A percentile compares a stretch with the other conserved stretches of the same genome.
Conservation (phyloP, 805 yeast genomes). For the Candida odintsovae region DNA sequence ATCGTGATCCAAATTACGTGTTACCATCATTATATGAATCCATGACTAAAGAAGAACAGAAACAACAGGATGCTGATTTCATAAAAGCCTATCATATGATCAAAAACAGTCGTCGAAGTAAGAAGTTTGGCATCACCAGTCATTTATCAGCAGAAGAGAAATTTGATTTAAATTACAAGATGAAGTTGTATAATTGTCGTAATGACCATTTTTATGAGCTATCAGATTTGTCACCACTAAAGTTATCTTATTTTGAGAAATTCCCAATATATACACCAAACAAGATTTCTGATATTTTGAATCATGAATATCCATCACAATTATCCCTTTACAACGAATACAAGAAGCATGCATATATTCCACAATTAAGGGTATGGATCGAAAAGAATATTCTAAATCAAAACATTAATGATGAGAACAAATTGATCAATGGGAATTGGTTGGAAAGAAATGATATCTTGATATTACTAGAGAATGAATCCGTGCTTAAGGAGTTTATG, state of each 20-base stretch:
- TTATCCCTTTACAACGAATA: slow-evolving; percentile 30
- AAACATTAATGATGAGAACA: slow-evolving; percentile 21
- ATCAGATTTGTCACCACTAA: slow-evolving; percentile 47
- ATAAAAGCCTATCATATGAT: slow-evolving; percentile 3
- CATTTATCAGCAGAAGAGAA: slow-evolving; percentile 27
- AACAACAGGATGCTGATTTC: slow-evolving; percentile 8
- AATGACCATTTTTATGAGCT: slow-evolving; percentile 50
- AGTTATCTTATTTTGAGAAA: slow-evolving; percentile 49
- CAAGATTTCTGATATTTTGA: slow-evolving; percentile 34
- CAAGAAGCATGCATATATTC: slow-evolving; percentile 39
- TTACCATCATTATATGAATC: neutral
- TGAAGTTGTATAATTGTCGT: slow-evolving; percentile 46
- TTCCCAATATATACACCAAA: slow-evolving; percentile 54
- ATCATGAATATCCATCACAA: slow-evolving; percentile 42
- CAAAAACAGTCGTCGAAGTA: slow-evolving; percentile 1
- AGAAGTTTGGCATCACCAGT: slow-evolving; percentile 12
- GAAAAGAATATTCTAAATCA: slow-evolving; percentile 21
- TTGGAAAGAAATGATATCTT: slow-evolving; percentile 4
- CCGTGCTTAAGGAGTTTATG: slow-evolving; percentile 27
- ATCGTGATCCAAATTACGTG: neutral
- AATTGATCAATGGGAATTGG: slow-evolving; percentile 24
- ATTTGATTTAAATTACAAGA: slow-evolving; percentile 26
- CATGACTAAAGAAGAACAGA: neutral
- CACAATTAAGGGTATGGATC: slow-evolving; percentile 55
- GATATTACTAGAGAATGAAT: slow-evolving; percentile 18